A percentile compares a stretch with the other conserved stretches of the same genome.
Evolutionary conservation across 805 yeast genomes (phyloP).

Genomic region (Lipomyces chichibuensis): DNA sequence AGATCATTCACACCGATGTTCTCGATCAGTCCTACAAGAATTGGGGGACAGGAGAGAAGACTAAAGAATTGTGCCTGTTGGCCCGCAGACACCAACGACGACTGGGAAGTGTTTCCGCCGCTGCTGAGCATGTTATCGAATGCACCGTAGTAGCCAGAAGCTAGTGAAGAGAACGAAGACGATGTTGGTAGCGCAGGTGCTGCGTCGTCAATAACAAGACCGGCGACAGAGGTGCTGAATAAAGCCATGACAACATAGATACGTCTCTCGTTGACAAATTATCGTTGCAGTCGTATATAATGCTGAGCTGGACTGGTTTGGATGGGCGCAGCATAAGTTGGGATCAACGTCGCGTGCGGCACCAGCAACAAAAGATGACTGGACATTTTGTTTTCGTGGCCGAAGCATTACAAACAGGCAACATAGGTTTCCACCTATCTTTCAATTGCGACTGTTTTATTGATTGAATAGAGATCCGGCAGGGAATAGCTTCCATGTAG

Average conservation of each 20-base stretch:
- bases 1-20: constrained; percentile 13
- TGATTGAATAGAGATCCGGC: too few species aligned
- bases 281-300: too few species aligned
- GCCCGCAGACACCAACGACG: background rate
- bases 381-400: too few species aligned
- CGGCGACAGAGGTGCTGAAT: background rate
- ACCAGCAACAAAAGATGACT: too few species aligned
- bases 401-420: too few species aligned
- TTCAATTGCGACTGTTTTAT: too few species aligned
- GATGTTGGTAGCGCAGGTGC: background rate
- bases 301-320: too few species aligned
- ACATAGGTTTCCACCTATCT: too few species aligned
- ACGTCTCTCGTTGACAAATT: too few species aligned
- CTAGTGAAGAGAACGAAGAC: background rate
- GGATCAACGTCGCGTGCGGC: too few species aligned
- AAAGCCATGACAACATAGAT: background rate
- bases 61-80: background rate
- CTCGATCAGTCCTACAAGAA: constrained; percentile 2
- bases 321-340: too few species aligned
- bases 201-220: background rate
- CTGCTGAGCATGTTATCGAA: background rate
- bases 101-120: constrained; percentile 1
- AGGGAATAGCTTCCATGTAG: too few species aligned
- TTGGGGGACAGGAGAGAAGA: constrained; percentile 13
- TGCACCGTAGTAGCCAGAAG: background rate